A percentile compares a stretch with the other conserved stretches of the same genome.
Evolutionary conservation across 139 green algal genomes (phyloP).

Genomic region (Chloropicon primus): DNA sequence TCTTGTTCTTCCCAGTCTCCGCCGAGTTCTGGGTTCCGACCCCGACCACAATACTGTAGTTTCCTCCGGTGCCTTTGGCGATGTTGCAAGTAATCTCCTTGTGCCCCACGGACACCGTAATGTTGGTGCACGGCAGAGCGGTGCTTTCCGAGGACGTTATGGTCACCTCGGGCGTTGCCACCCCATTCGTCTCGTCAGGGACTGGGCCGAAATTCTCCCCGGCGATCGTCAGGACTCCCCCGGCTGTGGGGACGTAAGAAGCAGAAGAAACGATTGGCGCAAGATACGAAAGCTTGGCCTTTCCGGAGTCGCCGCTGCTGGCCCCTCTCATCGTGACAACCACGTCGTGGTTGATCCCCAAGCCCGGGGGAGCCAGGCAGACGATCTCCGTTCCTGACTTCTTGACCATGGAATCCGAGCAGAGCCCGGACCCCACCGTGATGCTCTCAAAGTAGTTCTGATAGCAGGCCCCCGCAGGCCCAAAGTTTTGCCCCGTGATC

Average conservation of each 20-base stretch:
- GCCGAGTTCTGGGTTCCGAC: slow-evolving; percentile 7
- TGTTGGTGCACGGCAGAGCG: slow-evolving; percentile 2
- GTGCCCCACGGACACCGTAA: not conserved
- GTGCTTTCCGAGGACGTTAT: not conserved
- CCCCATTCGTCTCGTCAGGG: not conserved
- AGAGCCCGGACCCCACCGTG: not conserved
- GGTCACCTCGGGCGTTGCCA: not conserved
- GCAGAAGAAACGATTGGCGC: not conserved
- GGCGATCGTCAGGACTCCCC: slow-evolving; percentile 3
- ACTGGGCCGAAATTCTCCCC: slow-evolving; percentile 8
- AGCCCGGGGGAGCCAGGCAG: slow-evolving; percentile 6
- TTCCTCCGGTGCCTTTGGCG: slow-evolving; percentile 1
- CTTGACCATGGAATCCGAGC: not conserved
- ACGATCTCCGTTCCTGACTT: not conserved
- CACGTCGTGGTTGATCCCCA: slow-evolving; percentile 5
- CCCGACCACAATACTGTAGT: slow-evolving; percentile 9
- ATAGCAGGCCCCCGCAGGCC: not conserved
- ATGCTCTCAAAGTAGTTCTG: slow-evolving; percentile 1
- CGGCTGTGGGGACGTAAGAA: not conserved
- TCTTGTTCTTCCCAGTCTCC: slow-evolving; percentile 2
- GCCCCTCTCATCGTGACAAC: slow-evolving; percentile 9
- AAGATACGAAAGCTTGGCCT: not conserved
- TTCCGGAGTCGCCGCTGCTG: slow-evolving; percentile 6
- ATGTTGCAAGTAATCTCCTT: slow-evolving; percentile 4
- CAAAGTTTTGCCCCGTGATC: not conserved